These are phyloP conservation scores for Starmera caribaea DNA, from an alignment of 805 yeast genomes.

Conservation along the genomic window DNA sequence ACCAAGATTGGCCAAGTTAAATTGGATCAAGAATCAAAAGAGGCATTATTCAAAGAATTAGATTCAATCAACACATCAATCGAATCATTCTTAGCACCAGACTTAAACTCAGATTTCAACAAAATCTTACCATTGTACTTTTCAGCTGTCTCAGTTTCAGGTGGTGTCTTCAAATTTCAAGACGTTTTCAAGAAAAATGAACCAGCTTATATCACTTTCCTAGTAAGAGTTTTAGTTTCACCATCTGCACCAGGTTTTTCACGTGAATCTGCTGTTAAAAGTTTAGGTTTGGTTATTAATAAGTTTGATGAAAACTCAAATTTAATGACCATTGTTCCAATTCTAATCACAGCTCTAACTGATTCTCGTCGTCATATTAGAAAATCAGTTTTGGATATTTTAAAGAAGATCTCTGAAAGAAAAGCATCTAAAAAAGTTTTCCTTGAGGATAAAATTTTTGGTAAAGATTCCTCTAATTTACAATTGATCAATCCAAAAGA, in stretches of 20 bases:
- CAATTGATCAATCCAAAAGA: constrained; percentile 61
- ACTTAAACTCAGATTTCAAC: constrained; percentile 30
- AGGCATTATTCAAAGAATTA: constrained; percentile 9
- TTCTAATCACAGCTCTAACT: constrained; percentile 41
- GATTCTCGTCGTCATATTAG: constrained; percentile 45
- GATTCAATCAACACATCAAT: constrained; percentile 4
- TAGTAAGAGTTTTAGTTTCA: constrained; percentile 46
- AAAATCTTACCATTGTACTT: constrained; percentile 33
- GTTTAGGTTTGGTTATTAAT: constrained; percentile 25
- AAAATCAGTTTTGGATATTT: constrained; percentile 27
- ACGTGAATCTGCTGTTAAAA: constrained; percentile 38
- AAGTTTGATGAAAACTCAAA: constrained; percentile 27
- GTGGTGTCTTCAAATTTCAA: too few relatives aligned
- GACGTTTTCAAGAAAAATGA: constrained; percentile 12
- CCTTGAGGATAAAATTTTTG: constrained; percentile 51
- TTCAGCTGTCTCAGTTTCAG: constrained; percentile 27
- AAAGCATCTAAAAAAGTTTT: constrained; percentile 29
- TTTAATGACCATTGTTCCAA: constrained; percentile 49
- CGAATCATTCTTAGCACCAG: constrained; percentile 27
- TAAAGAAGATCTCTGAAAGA: constrained; percentile 29
- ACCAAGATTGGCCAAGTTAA: constrained; percentile 9
- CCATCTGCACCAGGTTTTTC: constrained; percentile 49
- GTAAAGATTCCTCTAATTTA: constrained; percentile 33
- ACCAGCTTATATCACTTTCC: constrained; percentile 45
- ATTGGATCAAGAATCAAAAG: constrained; percentile 6